Percentiles rank a stretch among this genome's conserved stretches.
phyloP scores from a whole-genome alignment of 1,139 yeast genomes.

The Kodamaea derodonti region DNA sequence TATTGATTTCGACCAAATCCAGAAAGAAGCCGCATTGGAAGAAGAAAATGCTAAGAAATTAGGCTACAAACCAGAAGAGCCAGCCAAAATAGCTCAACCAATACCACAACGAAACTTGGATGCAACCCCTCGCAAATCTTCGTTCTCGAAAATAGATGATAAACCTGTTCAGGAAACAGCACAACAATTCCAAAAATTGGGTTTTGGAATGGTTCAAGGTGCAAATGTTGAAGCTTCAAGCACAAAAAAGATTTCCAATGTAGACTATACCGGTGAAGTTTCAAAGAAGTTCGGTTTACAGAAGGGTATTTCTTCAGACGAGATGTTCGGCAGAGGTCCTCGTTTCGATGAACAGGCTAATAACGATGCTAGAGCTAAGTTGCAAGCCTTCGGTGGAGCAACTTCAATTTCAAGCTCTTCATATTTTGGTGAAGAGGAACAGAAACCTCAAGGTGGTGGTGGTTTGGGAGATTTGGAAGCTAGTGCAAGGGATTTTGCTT shows the following conservation, averaged over 20 bases:
- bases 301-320: conserved; percentile 94
- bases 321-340: conserved; percentile 83
- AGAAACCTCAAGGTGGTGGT: conserved; percentile 18
- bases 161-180: conserved; percentile 53
- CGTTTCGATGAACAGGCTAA: conserved; percentile 75
- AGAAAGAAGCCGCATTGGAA: conserved; percentile 79
- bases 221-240: conserved; percentile 30
- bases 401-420: conserved; percentile 87
- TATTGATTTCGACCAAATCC: conserved; percentile 89
- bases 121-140: conserved; percentile 9
- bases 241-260: conserved; percentile 44
- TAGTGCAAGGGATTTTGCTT: conserved; percentile 65
- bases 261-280: conserved; percentile 65
- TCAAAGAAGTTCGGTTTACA: conserved; percentile 79
- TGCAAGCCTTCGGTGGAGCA: conserved; percentile 81
- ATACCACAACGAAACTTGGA: conserved; percentile 20
- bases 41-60: conserved; percentile 68
- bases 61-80: conserved; percentile 60
- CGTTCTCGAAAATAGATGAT: conserved; percentile 16
- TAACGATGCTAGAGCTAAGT: conserved; percentile 72
- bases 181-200: conserved; percentile 72
- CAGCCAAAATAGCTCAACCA: conserved; percentile 11
- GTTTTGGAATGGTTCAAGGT: conserved; percentile 76
- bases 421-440: conserved; percentile 84
- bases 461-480: conserved; percentile 46